Conservation (phyloP, 2,329 filamentous ascomycete species). For the Sporothrix humicola region DNA sequence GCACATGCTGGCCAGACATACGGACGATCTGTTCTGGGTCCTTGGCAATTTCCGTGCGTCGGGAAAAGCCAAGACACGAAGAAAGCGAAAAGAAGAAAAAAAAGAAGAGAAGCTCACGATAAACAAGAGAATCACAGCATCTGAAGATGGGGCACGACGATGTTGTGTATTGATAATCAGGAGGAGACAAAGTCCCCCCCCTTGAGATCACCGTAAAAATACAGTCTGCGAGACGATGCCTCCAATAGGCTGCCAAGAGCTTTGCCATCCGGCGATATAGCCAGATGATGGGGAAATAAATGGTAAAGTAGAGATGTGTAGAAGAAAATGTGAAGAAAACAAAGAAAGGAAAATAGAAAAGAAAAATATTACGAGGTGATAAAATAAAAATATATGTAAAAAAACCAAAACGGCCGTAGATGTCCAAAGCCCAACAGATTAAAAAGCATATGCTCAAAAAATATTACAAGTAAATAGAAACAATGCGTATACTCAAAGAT, state of each 20-base stretch:
- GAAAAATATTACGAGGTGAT: not conserved
- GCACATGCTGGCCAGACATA: constrained; percentile 1
- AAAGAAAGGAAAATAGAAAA: not conserved
- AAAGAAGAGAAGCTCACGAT: not conserved
- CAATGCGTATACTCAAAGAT: not conserved
- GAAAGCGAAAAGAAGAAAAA: constrained; percentile 3
- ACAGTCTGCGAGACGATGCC: not conserved
- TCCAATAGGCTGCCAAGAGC: constrained; percentile 1
- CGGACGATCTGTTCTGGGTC: constrained; percentile 31
- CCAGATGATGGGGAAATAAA: not conserved
- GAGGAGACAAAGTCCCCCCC: not conserved
- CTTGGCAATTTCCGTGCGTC: constrained; percentile 25
- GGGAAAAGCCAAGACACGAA: constrained; percentile 19
- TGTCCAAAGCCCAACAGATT: not conserved
- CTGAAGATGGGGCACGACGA: not conserved
- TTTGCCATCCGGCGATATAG: not conserved
- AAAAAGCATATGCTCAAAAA: not conserved
- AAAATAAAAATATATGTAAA: not conserved
- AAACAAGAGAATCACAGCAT: not conserved
- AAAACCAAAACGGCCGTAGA: not conserved
- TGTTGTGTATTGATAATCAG: not conserved
- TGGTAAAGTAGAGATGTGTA: not conserved
- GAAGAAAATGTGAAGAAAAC: not conserved
- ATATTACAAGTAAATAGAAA: constrained; percentile 1
- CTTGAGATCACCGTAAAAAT: not conserved